A percentile compares a stretch with the other conserved stretches of the same genome.
Conservation (phyloP, 2,329 filamentous ascomycete species). For the Cladosporium oxysporum region DNA sequence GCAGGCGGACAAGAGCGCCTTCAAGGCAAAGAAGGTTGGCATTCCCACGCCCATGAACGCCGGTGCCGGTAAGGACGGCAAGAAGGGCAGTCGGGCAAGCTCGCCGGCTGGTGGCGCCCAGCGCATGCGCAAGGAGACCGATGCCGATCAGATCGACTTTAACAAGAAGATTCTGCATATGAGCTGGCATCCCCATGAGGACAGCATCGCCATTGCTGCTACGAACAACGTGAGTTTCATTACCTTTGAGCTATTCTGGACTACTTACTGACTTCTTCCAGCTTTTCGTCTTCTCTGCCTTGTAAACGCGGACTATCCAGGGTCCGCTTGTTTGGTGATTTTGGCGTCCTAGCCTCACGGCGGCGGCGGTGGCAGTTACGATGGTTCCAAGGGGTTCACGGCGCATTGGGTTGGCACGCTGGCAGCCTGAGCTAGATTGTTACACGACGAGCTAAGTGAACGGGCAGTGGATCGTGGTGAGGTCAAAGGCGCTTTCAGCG, state of each 20-base stretch:
- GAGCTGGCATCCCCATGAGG: constrained; percentile 99
- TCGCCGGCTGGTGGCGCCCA: constrained; percentile 87
- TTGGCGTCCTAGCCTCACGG: constrained; percentile 20
- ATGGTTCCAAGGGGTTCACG: constrained; percentile 7
- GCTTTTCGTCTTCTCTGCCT: constrained; percentile 59
- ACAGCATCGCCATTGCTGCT: constrained; percentile 98
- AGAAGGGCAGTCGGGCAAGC: constrained; percentile 87
- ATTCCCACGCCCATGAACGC: constrained; percentile 97
- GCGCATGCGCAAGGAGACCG: constrained; percentile 97
- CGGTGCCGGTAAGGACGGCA: constrained; percentile 57
- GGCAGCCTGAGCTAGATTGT: constrained; percentile 20
- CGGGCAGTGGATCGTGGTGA: background rate
- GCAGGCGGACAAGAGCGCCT: constrained; percentile 97
- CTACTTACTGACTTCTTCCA: constrained; percentile 33
- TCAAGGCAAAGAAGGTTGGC: constrained; percentile 99
- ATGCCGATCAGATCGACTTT: constrained; percentile 99
- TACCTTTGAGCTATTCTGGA: background rate
- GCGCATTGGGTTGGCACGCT: constrained; percentile 19
- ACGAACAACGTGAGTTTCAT: constrained; percentile 87
- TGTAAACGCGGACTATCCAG: constrained; percentile 39
- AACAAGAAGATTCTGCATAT: constrained; percentile 99
- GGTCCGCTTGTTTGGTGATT: constrained; percentile 14
- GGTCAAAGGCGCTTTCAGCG: constrained; percentile 3
- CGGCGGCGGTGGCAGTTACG: constrained; percentile 3
- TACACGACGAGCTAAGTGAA: constrained; percentile 13